Conservation (phyloP, 495 filamentous ascomycete genomes). For the Xanthoparmelia taractica region DNA sequence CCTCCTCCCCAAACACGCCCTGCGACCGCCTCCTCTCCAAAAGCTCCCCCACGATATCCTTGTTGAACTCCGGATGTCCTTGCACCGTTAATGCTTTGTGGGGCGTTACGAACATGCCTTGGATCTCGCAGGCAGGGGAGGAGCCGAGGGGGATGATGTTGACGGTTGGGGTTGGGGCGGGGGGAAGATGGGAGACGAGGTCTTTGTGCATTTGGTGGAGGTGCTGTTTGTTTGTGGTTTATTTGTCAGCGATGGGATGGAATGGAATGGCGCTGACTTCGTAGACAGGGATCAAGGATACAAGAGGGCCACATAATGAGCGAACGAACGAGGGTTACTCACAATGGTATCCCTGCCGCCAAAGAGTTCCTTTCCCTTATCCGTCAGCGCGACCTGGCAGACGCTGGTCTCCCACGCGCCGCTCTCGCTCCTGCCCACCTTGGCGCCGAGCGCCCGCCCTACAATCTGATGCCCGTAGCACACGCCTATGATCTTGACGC, state of each 20-base stretch:
- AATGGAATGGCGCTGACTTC: too few relatives aligned
- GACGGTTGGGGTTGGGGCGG: too few relatives aligned
- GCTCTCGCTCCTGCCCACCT: slow-evolving; percentile 54
- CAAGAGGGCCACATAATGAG: too few relatives aligned
- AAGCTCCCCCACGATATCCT: slow-evolving; percentile 64
- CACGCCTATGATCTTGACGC: slow-evolving; percentile 65
- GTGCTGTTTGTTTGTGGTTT: slow-evolving; percentile 46
- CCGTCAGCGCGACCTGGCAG: slow-evolving; percentile 58
- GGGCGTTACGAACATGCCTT: slow-evolving; percentile 73
- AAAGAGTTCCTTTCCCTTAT: slow-evolving; percentile 66
- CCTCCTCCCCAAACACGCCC: slow-evolving; percentile 59
- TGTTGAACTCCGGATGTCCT: slow-evolving; percentile 84
- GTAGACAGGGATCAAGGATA: too few relatives aligned
- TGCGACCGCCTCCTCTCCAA: slow-evolving; percentile 48
- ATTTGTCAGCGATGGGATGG: too few relatives aligned
- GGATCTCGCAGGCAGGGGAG: slow-evolving; percentile 60
- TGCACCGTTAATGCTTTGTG: slow-evolving; percentile 68
- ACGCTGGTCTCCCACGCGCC: slow-evolving; percentile 78
- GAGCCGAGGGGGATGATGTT: slow-evolving; percentile 56
- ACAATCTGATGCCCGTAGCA: slow-evolving; percentile 94
- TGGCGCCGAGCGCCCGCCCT: slow-evolving; percentile 61
- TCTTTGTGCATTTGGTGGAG: slow-evolving; percentile 90
- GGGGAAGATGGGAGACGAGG: slow-evolving; percentile 56
- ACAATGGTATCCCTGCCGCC: slow-evolving; percentile 59
- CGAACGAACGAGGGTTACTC: slow-evolving; percentile 26